phyloP scores from a whole-genome alignment of 2,329 filamentous ascomycete species.

The Pseudocercospora musae region DNA sequence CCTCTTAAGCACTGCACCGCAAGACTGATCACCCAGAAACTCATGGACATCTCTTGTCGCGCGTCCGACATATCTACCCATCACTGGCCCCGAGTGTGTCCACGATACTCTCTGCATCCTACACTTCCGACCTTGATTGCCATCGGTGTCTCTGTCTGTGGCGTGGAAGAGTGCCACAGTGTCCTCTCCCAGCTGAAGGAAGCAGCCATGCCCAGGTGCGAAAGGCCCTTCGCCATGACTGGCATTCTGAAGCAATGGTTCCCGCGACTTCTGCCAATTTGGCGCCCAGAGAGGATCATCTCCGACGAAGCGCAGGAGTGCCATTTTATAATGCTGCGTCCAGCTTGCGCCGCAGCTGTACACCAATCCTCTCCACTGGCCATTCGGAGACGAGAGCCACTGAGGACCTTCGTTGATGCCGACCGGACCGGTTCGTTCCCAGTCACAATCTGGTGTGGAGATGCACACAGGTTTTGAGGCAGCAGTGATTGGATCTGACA shows the following conservation, averaged over 20 bases:
- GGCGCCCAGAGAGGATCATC: slow-evolving; percentile 39
- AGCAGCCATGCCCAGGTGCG: slow-evolving; percentile 47
- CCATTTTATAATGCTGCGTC: slow-evolving; percentile 50
- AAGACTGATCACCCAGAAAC: slow-evolving; percentile 23
- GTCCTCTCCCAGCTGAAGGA: slow-evolving; percentile 42
- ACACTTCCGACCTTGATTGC: slow-evolving; percentile 46
- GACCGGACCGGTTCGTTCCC: slow-evolving; percentile 40
- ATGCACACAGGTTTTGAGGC: slow-evolving; percentile 39
- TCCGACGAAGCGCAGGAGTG: slow-evolving; percentile 41
- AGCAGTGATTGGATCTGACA: slow-evolving; percentile 38
- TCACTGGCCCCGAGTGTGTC: slow-evolving; percentile 38
- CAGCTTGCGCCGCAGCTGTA: slow-evolving; percentile 47
- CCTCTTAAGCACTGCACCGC: not conserved
- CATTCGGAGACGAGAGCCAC: slow-evolving; percentile 24
- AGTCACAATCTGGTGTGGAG: slow-evolving; percentile 39
- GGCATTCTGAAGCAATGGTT: slow-evolving; percentile 41
- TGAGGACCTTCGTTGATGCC: slow-evolving; percentile 46
- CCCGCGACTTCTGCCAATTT: slow-evolving; percentile 41
- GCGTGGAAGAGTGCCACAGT: slow-evolving; percentile 47
- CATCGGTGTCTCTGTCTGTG: slow-evolving; percentile 43
- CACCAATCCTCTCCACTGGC: slow-evolving; percentile 43
- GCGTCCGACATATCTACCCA: slow-evolving; percentile 41
- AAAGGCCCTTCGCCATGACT: slow-evolving; percentile 39
- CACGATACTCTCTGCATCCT: slow-evolving; percentile 44
- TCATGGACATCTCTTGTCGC: slow-evolving; percentile 35